A percentile compares a stretch with the other conserved stretches of the same genome.
Evolutionary conservation across 306 rosid genomes (phyloP).

Genomic region (Morella rubra): DNA sequence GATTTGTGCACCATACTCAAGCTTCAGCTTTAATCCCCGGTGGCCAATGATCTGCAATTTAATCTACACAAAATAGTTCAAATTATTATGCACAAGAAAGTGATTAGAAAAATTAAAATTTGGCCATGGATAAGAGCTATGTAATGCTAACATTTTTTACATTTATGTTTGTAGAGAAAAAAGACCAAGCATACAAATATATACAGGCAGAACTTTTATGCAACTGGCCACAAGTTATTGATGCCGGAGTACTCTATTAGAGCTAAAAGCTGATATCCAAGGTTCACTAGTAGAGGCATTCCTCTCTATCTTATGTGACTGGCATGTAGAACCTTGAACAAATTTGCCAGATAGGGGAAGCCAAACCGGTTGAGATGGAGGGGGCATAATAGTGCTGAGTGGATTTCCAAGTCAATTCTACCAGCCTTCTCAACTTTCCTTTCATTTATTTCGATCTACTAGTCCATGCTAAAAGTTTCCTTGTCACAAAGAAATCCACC

Average conservation of each 20-base stretch:
- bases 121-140: not conserved
- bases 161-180: not conserved
- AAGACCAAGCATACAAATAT: not conserved
- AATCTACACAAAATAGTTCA: constrained; percentile 41
- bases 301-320: not conserved
- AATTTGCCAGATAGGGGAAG: not conserved
- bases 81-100: not conserved
- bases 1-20: constrained; percentile 27
- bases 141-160: not conserved
- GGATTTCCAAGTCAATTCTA: not conserved
- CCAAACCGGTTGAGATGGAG: not conserved
- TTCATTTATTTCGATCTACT: not conserved
- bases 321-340: not conserved
- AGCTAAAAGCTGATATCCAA: not conserved
- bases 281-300: not conserved
- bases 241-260: not conserved
- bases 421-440: not conserved
- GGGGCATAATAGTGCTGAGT: not conserved
- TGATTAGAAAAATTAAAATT: not conserved
- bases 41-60: constrained; percentile 28
- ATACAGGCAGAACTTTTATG: not conserved
- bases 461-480: not conserved
- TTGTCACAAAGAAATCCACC: not conserved
- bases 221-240: not conserved
- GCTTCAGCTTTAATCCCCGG: constrained; percentile 24